phyloP scores from a whole-genome alignment of 257 asterid species.

The Primulina eburnea region DNA sequence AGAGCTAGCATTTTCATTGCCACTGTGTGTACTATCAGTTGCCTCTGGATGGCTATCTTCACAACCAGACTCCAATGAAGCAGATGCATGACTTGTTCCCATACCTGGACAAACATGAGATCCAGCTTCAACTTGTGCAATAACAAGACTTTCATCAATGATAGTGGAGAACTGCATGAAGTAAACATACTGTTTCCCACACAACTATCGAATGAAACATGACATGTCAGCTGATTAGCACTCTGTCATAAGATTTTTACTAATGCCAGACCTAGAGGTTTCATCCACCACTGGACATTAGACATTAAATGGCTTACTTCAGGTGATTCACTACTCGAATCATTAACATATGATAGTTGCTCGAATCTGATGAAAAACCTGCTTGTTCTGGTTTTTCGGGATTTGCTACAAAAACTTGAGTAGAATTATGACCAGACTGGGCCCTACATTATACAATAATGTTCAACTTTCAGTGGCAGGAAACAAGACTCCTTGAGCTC shows the following conservation, averaged over 20 bases:
- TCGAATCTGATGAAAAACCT: slow-evolving; percentile 25
- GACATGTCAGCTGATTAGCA: slow-evolving; percentile 22
- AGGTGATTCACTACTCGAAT: slow-evolving; percentile 29
- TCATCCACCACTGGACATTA: slow-evolving; percentile 24
- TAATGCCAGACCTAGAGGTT: slow-evolving; percentile 18
- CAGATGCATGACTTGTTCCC: slow-evolving; percentile 24
- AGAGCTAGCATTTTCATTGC: slow-evolving; percentile 1
- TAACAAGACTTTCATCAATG: slow-evolving; percentile 26
- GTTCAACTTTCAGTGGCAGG: slow-evolving; percentile 14
- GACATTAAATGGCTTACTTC: slow-evolving; percentile 27
- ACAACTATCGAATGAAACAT: slow-evolving; percentile 9
- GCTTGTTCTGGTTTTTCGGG: slow-evolving; percentile 25
- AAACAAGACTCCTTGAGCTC: slow-evolving; percentile 20
- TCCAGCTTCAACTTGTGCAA: slow-evolving; percentile 24
- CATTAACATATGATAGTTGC: slow-evolving; percentile 22
- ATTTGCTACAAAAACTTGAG: slow-evolving; percentile 37
- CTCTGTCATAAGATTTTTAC: slow-evolving; percentile 16
- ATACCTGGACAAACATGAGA: slow-evolving; percentile 25
- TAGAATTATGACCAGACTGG: slow-evolving; percentile 31
- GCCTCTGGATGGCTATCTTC: slow-evolving; percentile 26
- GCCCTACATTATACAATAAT: slow-evolving; percentile 36
- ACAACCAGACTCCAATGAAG: slow-evolving; percentile 24
- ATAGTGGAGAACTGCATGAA: neutral
- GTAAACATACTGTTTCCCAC: slow-evolving; percentile 14
- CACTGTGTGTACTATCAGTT: slow-evolving; percentile 13